Percentiles rank a stretch among this genome's conserved stretches.
These are phyloP conservation scores for Metarhizium brunneum DNA, from an alignment of 2,329 filamentous ascomycete species.

Conservation along the genomic window DNA sequence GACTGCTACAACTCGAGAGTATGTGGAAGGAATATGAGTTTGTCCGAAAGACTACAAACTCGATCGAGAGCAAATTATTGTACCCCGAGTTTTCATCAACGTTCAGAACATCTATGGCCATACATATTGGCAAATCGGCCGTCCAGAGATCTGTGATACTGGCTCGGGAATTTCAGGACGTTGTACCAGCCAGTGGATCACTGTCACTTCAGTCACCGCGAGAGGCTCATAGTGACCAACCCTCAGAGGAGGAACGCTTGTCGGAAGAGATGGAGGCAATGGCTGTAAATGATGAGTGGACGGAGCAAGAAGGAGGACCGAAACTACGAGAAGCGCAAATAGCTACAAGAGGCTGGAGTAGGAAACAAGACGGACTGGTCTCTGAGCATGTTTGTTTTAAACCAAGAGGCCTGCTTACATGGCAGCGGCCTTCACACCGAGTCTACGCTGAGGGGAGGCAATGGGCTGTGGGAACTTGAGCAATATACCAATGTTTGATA, in stretches of 20 bases:
- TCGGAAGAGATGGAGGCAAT: neutral
- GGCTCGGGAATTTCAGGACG: conserved; percentile 11
- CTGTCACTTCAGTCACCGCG: neutral
- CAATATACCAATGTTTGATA: neutral
- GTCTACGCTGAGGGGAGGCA: neutral
- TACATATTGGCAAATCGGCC: conserved; percentile 16
- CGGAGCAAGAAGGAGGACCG: neutral
- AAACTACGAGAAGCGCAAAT: neutral
- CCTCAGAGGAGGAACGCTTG: conserved; percentile 1
- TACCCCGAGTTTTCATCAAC: conserved; percentile 17
- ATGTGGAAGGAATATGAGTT: conserved; percentile 22
- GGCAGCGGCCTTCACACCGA: neutral
- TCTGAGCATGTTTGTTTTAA: neutral
- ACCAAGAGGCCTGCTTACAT: conserved; percentile 1
- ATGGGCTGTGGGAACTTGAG: conserved; percentile 1
- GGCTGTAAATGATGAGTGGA: neutral
- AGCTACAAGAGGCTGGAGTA: neutral
- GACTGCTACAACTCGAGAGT: conserved; percentile 24
- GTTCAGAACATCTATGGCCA: conserved; percentile 21
- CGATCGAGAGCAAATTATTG: conserved; percentile 26
- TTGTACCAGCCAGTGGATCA: neutral
- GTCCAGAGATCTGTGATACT: conserved; percentile 13
- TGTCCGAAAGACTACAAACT: conserved; percentile 18
- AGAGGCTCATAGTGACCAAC: neutral
- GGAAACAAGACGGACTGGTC: neutral